Evolutionary conservation across 768 basidiomycete species (phyloP).

Genomic region (Lactarius trivialis): DNA sequence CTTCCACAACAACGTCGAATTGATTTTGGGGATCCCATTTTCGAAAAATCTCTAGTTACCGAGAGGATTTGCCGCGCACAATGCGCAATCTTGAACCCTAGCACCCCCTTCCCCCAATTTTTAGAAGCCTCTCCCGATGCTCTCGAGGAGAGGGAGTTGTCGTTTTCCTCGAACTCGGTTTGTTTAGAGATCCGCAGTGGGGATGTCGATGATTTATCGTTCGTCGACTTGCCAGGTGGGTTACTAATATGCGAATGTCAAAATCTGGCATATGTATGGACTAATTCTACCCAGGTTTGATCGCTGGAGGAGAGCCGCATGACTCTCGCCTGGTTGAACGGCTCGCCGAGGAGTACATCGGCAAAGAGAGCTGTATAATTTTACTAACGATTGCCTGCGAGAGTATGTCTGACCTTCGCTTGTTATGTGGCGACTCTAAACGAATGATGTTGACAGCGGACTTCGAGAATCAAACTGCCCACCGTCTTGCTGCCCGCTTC

Average conservation of each 20-base stretch:
- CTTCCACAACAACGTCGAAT: slow-evolving; percentile 32
- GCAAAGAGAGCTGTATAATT: slow-evolving; percentile 54
- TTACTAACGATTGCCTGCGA: slow-evolving; percentile 58
- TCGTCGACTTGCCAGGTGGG: slow-evolving; percentile 38
- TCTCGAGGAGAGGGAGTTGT: slow-evolving; percentile 20
- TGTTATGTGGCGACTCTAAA: neutral
- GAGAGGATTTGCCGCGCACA: slow-evolving; percentile 62
- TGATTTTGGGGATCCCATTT: slow-evolving; percentile 36
- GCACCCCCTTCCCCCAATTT: slow-evolving; percentile 30
- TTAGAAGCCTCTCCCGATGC: slow-evolving; percentile 35
- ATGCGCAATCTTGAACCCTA: slow-evolving; percentile 59
- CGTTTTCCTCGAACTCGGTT: slow-evolving; percentile 35
- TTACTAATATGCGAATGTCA: neutral
- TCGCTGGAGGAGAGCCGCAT: slow-evolving; percentile 35
- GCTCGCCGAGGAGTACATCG: slow-evolving; percentile 54
- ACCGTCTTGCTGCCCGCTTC: slow-evolving; percentile 48
- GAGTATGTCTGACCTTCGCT: slow-evolving; percentile 38
- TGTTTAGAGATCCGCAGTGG: slow-evolving; percentile 33
- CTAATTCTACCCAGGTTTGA: slow-evolving; percentile 41
- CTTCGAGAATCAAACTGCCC: slow-evolving; percentile 73
- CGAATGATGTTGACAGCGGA: slow-evolving; percentile 45
- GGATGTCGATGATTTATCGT: slow-evolving; percentile 37
- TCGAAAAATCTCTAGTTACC: slow-evolving; percentile 49
- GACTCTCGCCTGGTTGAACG: slow-evolving; percentile 59
- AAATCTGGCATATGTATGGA: neutral